Base-by-base conservation (phyloP, 805 yeast genomes). In the Ogataea glucozyma region DNA sequence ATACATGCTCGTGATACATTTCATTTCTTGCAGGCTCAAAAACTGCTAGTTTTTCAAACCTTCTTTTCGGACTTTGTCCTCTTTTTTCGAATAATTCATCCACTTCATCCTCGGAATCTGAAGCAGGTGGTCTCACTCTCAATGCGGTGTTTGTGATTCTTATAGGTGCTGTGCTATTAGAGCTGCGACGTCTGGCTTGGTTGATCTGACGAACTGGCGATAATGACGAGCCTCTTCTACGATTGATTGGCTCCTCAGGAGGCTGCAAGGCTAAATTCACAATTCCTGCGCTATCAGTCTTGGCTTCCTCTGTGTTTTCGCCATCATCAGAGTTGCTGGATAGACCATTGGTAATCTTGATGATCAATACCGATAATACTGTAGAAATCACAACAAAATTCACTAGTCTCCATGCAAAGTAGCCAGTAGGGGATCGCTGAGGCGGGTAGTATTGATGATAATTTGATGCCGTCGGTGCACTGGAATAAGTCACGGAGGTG, bases 371-470 rank as follows among this genome's bases (percentile, higher is more conserved):
- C 6, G 44, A 40, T 7, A 43, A 26, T 22, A 44, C 18, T 16
- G 39, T 43, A 18, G 30, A 35, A 24, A 48, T 16, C 6, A 49
- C 6, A 4, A 47, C 22, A 22, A 48, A 40, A 17, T 37, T 38
- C 13, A 47, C 16, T 14, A 41, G 19, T 14, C 43, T 43, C 16
- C 46, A 41, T 19, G 44, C 41, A 9, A 41, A 29, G 8, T 14
- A 7, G 8, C 46, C 29, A 9, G 41, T 20, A 24, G 31, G 43
- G 19, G 38, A 10, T 1, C 26, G 22, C 4, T 41, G 43, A 10
- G 51, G 54, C 31, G 43, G 46, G 31, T 47, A 44, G 22, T 47
- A 51, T 17, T 31, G 43, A n/a, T 27, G 43, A 16, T 41, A 41
- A 18, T 41, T 11, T 11, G 43, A 37, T 4, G 20, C 20, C 17